A percentile compares a stretch with the other conserved stretches of the same genome.
phyloP scores from a whole-genome alignment of 768 basidiomycete genomes.

The Tricholoma sp. region DNA sequence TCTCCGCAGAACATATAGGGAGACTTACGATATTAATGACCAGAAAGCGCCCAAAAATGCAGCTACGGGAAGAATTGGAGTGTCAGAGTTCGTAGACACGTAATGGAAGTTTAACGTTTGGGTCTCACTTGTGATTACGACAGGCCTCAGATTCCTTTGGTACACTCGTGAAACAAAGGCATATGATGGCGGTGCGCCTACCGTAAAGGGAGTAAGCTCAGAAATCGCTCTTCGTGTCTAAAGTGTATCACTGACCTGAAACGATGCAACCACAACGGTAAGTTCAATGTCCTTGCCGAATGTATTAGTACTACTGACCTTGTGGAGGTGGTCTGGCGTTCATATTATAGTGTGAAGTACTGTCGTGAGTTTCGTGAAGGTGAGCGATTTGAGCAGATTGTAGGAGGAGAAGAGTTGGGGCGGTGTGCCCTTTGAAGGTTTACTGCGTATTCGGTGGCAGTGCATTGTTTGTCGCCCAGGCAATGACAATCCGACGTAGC shows the following conservation, averaged over 20 bases:
- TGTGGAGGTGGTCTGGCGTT: constrained; percentile 34
- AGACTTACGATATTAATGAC: constrained; percentile 57
- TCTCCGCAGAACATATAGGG: not conserved
- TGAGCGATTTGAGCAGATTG: constrained; percentile 4
- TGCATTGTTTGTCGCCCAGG: constrained; percentile 9
- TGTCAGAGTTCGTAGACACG: not conserved
- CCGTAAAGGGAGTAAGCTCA: not conserved
- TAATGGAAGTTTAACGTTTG: not conserved
- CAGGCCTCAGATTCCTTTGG: constrained; percentile 52
- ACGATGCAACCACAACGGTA: constrained; percentile 1
- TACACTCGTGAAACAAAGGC: constrained; percentile 55
- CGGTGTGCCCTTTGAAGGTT: constrained; percentile 1
- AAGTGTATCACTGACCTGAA: constrained; percentile 16
- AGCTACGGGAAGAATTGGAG: constrained; percentile 23
- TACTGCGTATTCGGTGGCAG: constrained; percentile 6
- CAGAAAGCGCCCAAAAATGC: constrained; percentile 50
- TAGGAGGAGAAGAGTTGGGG: constrained; percentile 4
- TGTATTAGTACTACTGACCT: constrained; percentile 23
- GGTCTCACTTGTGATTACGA: constrained; percentile 43
- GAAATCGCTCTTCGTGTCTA: not conserved
- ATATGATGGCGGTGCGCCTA: constrained; percentile 53
- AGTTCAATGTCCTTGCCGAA: not conserved
- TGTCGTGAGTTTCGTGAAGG: constrained; percentile 3
- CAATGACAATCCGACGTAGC: not conserved
- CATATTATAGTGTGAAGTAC: constrained; percentile 19